These are phyloP conservation scores for Comarum palustre DNA, from an alignment of 306 rosid genomes.

Conservation along the genomic window DNA sequence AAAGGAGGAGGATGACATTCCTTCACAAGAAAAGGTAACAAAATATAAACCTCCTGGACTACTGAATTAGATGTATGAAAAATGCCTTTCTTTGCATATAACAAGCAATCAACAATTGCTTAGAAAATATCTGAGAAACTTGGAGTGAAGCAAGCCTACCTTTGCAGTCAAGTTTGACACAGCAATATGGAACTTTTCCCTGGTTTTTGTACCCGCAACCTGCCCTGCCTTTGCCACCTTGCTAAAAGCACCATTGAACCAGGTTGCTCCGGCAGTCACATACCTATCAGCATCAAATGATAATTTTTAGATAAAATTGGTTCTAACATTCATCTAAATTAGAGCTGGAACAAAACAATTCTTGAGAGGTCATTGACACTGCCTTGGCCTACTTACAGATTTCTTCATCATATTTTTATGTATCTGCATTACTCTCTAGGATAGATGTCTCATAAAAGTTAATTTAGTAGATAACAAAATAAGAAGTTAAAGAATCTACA, in stretches of 20 bases:
- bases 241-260: conserved; percentile 90
- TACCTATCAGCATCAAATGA: conserved; percentile 49
- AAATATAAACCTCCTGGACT: not conserved
- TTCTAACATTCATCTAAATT: not conserved
- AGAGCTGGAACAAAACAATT: not conserved
- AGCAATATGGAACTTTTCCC: conserved; percentile 78
- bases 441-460: not conserved
- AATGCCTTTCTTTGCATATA: not conserved
- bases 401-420: not conserved
- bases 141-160: conserved; percentile 45
- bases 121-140: not conserved
- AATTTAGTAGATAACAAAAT: not conserved
- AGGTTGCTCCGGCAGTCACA: conserved; percentile 73
- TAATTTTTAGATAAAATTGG: conserved; percentile 1
- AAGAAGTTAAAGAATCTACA: not conserved
- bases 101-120: not conserved
- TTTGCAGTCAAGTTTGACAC: conserved; percentile 74
- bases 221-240: conserved; percentile 87
- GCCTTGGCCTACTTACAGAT: not conserved
- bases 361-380: not conserved
- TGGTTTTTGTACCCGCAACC: conserved; percentile 77
- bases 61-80: not conserved
- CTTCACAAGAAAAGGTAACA: not conserved
- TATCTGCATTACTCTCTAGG: not conserved
- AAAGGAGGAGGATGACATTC: conserved; percentile 9